Evolutionary conservation across 2,329 filamentous ascomycete species (phyloP).

Genomic region (Trichoderma cornu-damae): DNA sequence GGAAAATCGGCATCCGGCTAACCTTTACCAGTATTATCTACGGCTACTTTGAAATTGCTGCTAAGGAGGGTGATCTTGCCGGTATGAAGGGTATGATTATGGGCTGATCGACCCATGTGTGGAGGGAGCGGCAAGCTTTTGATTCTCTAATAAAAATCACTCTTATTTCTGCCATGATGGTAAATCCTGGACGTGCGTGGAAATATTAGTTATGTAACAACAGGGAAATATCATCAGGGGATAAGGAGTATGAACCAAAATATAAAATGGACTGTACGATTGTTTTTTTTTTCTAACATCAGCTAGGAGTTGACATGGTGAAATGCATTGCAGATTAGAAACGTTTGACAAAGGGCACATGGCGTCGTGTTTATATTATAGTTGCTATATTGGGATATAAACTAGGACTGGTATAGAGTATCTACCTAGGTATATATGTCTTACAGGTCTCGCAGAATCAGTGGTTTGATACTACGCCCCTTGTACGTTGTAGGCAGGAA

Average conservation of each 20-base stretch:
- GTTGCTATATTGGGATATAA: not conserved
- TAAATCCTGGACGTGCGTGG: not conserved
- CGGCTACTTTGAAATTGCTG: conserved; percentile 98
- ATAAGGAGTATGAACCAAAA: conserved; percentile 17
- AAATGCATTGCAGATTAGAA: conserved; percentile 6
- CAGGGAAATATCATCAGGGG: conserved; percentile 14
- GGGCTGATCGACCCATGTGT: conserved; percentile 45
- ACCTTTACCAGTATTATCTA: conserved; percentile 78
- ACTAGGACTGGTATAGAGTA: no score
- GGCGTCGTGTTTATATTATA: not conserved
- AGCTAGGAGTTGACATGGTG: not conserved
- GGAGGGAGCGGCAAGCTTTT: not conserved
- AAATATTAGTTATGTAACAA: conserved; percentile 21
- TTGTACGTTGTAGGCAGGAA: no score
- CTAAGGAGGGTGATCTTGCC: conserved; percentile 93
- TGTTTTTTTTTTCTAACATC: not conserved
- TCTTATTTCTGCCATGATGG: conserved; percentile 6
- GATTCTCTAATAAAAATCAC: conserved; percentile 12
- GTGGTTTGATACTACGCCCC: not conserved
- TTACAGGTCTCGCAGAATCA: not conserved
- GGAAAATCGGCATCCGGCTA: conserved; percentile 23
- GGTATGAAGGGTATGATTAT: conserved; percentile 72
- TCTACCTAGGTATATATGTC: not conserved
- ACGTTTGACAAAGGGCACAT: not conserved
- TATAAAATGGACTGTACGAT: conserved; percentile 16